Base-by-base conservation (phyloP, 164 flowering plant species). In the Macadamia tetraphylla region DNA sequence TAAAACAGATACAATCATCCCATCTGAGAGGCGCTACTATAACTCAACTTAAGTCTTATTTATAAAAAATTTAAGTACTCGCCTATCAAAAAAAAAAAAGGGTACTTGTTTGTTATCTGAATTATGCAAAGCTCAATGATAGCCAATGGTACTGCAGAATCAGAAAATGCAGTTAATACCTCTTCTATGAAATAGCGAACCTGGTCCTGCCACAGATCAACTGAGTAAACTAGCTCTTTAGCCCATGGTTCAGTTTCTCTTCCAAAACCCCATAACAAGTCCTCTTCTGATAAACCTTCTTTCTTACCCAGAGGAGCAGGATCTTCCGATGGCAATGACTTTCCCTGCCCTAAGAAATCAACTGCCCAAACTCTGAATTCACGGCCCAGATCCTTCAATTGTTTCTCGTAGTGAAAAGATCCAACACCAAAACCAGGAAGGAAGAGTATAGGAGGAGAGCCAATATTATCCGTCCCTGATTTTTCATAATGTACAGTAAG, bases 381-480 rank as follows among this genome's bases (percentile, higher is more conserved):
- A 67, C 87, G 88, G 18, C 98, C 98, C 49, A 94, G 77, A 84
- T 90, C 98, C 81, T 84, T 91, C 65, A 94, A 71, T 76, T 94
- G 98, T 76, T 94, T 94, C 81, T 91, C 94, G 72, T 86, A 94
- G 73, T 94, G 98, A 71, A 94, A 94, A 17, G 95, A 85, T 52
- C 98, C 98, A 59, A 90, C 97, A 31, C 98, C 97, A 78, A 94
- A 94, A 56, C 98, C 98, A 63, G 98, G 98, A 70, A 94, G 95
- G 71, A 91, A 86, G 58, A 94, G 83, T 61, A 94, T 74, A 0
- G 89, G 74, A 0, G 98, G 96, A 14, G 97, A 80, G 51, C 71
- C 71, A n/a, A 81, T 79, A 81, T 94, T 94, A 69, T 77, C 83
- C 52, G 77, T 68, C 17, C 98, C 97, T 0, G 98, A 76, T 75